Evolutionary conservation across 306 rosid species (phyloP).

Genomic region (Calophaca sinica): DNA sequence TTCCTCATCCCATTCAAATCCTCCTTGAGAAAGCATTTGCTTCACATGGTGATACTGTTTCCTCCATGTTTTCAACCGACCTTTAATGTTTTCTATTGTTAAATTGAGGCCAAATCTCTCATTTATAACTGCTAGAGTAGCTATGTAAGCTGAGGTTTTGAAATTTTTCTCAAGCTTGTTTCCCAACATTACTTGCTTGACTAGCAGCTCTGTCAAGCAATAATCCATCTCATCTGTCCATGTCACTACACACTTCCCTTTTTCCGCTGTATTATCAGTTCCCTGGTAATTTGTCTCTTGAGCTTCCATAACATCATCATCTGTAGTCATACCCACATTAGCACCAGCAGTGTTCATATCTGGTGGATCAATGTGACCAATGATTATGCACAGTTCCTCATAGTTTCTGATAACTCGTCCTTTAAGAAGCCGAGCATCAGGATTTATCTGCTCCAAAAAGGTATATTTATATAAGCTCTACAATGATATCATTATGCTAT

Average conservation of each 20-base stretch:
- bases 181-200: constrained; percentile 61
- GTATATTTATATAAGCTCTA: constrained; percentile 16
- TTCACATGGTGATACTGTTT: constrained; percentile 57
- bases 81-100: constrained; percentile 56
- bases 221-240: constrained; percentile 69
- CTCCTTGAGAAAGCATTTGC: constrained; percentile 56
- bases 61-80: constrained; percentile 60
- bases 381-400: constrained; percentile 56
- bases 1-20: constrained; percentile 63
- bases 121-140: constrained; percentile 55
- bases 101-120: constrained; percentile 58
- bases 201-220: constrained; percentile 58
- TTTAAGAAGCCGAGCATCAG: constrained; percentile 62
- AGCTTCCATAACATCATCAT: constrained; percentile 51
- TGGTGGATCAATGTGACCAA: constrained; percentile 57
- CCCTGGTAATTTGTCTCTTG: constrained; percentile 47
- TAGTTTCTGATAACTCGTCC: constrained; percentile 61
- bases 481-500: constrained; percentile 35
- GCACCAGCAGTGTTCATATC: constrained; percentile 43
- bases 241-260: constrained; percentile 48
- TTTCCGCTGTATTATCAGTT: constrained; percentile 45
- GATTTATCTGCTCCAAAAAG: constrained; percentile 52
- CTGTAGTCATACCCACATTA: constrained; percentile 46
- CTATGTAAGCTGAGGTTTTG: constrained; percentile 57
- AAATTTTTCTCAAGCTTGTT: constrained; percentile 62